Conservation (phyloP, 2,329 filamentous ascomycete species). For the Colletotrichum higginsianum region DNA sequence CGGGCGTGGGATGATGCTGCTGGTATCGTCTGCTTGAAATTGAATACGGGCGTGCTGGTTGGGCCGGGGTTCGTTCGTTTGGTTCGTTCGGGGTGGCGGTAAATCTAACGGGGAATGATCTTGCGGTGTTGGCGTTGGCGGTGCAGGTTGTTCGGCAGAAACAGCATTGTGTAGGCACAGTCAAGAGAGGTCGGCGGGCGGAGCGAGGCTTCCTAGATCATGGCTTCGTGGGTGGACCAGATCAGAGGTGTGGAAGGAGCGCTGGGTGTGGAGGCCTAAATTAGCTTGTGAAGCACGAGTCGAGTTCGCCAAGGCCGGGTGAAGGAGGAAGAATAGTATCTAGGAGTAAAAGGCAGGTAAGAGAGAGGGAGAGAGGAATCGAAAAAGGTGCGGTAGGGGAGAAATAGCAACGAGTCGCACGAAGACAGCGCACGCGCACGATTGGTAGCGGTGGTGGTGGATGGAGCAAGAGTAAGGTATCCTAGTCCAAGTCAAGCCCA, state of each 20-base stretch:
- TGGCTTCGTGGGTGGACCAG: conserved; percentile 40
- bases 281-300: conserved; percentile 39
- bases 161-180: conserved; percentile 47
- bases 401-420: conserved; percentile 21
- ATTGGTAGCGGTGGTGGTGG: conserved; percentile 28
- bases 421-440: conserved; percentile 24
- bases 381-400: conserved; percentile 24
- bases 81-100: not conserved
- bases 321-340: conserved; percentile 12
- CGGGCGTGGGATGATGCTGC: not conserved
- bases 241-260: conserved; percentile 26
- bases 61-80: not conserved
- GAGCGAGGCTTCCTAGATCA: conserved; percentile 42
- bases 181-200: conserved; percentile 17
- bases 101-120: conserved; percentile 48
- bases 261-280: conserved; percentile 29
- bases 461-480: conserved; percentile 12
- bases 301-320: conserved; percentile 36
- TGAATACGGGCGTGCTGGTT: conserved; percentile 7
- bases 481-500: conserved; percentile 15
- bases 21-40: conserved; percentile 22
- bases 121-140: conserved; percentile 44
- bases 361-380: not conserved
- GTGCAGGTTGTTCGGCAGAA: conserved; percentile 44
- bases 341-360: conserved; percentile 1